A percentile compares a stretch with the other conserved stretches of the same genome.
These are phyloP conservation scores for Rhynchosporium secalis DNA, from an alignment of 2,329 filamentous ascomycete species.

Conservation along the genomic window DNA sequence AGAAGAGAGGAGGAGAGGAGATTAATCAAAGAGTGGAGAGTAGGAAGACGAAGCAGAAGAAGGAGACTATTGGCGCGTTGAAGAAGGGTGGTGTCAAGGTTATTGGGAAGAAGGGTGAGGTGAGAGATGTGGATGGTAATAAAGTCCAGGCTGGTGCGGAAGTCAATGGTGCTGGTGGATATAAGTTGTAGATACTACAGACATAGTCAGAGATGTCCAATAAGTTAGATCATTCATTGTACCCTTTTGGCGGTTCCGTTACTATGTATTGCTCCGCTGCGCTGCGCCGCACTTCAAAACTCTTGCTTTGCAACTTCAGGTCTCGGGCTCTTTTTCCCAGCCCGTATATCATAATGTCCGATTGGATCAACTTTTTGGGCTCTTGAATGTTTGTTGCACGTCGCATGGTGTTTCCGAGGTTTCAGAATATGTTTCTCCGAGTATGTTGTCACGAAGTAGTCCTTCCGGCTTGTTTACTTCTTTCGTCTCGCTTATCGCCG, in stretches of 20 bases:
- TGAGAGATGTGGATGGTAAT: slow-evolving; percentile 81
- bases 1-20: slow-evolving; percentile 61
- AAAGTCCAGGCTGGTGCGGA: slow-evolving; percentile 59
- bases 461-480: slow-evolving; percentile 8
- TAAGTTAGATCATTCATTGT: not conserved
- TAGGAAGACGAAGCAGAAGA: slow-evolving; percentile 59
- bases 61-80: slow-evolving; percentile 53
- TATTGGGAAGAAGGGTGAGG: slow-evolving; percentile 84
- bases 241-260: too few species aligned
- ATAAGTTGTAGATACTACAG: slow-evolving; percentile 54
- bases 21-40: slow-evolving; percentile 50
- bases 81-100: slow-evolving; percentile 88
- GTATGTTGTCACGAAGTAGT: not conserved
- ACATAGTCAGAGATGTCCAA: not conserved
- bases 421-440: slow-evolving; percentile 5
- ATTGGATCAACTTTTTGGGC: not conserved
- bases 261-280: too few species aligned
- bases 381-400: slow-evolving; percentile 3
- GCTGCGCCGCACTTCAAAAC: not conserved
- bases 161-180: slow-evolving; percentile 54
- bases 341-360: not conserved
- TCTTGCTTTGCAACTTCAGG: too few species aligned
- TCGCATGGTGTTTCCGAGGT: slow-evolving; percentile 11
- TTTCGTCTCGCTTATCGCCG: slow-evolving; percentile 6
- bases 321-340: not conserved